Evolutionary conservation across 805 yeast species (phyloP), one percentile per base, ranked within the genome.

Genomic region (Spathaspora sp.): DNA sequence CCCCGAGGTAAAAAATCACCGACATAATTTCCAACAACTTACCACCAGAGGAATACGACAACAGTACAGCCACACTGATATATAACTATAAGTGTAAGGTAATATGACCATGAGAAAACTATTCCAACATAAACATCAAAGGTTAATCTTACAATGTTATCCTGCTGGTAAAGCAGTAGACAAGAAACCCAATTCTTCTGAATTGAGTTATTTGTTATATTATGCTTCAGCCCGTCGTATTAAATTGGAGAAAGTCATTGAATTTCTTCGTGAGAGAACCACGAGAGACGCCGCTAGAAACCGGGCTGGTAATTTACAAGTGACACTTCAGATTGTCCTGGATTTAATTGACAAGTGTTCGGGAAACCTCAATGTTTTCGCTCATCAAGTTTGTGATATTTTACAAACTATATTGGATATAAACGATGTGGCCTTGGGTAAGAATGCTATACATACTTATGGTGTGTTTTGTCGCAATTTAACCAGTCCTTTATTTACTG

Each of bases 161-260:
- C 98, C 97, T 5, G 81, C 94, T 1, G 97, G 97, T 1, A 79
- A 90, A 54, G 86, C 84, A 7, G 79, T 80, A 5, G 98, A 92
- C 62, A 92, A 92, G 71, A 86, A 87, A 60, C 96, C 99, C 14
- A 92, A 93, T 66, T 83, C 96, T 1, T 89, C 96, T 18, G 98
- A 94, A 66, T 77, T 96, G 46, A 86, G 96, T 53, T 90, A 91
- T 64, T 76, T 93, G 58, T 71, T 93, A 31, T 93, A 87, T 73
- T 93, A 93, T 66, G 97, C 96, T 18, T 85, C 96, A 42, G 86
- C 97, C 3, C 77, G 97, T 60, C 77, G 97, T 50, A 86, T 90
- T 31, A 93, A 94, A 66, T 75, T 94, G 55, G 94, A 89, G 59
- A 93, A 93, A 62, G 97, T 93, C 18, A 87, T 90, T 20, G 71